A percentile compares a stretch with the other conserved stretches of the same genome.
phyloP scores from a whole-genome alignment of 441 rosid species.

The Arabidopsis hybrid region DNA sequence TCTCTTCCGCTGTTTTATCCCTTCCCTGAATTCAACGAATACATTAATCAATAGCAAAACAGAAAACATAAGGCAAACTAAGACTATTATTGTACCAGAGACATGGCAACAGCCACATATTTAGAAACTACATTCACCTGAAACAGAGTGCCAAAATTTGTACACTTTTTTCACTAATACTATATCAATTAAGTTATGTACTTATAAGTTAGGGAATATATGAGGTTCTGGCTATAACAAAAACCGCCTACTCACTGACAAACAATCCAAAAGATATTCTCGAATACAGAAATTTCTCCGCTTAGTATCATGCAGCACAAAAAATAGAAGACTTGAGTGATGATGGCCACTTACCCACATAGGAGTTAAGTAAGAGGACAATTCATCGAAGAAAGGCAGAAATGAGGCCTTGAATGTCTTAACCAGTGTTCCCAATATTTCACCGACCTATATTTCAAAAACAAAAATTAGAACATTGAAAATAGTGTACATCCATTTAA shows the following conservation, averaged over 20 bases:
- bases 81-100: constrained; percentile 17
- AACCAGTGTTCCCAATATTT: constrained; percentile 96
- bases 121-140: constrained; percentile 10
- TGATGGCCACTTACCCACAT: constrained; percentile 91
- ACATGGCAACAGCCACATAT: background rate
- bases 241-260: background rate
- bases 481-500: background rate
- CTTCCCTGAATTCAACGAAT: constrained; percentile 67
- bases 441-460: constrained; percentile 79
- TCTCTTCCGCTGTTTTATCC: constrained; percentile 98
- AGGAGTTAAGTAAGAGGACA: constrained; percentile 94
- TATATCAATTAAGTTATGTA: constrained; percentile 3
- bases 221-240: constrained; percentile 5
- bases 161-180: background rate
- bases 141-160: background rate
- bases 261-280: constrained; percentile 1
- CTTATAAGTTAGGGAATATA: background rate
- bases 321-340: constrained; percentile 8
- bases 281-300: constrained; percentile 8
- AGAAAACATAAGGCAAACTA: background rate
- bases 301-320: constrained; percentile 6
- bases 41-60: constrained; percentile 23
- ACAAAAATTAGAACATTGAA: constrained; percentile 13
- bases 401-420: constrained; percentile 93
- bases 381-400: constrained; percentile 93